Conservation (phyloP, 768 basidiomycete genomes). For the Pisolithus albus region DNA sequence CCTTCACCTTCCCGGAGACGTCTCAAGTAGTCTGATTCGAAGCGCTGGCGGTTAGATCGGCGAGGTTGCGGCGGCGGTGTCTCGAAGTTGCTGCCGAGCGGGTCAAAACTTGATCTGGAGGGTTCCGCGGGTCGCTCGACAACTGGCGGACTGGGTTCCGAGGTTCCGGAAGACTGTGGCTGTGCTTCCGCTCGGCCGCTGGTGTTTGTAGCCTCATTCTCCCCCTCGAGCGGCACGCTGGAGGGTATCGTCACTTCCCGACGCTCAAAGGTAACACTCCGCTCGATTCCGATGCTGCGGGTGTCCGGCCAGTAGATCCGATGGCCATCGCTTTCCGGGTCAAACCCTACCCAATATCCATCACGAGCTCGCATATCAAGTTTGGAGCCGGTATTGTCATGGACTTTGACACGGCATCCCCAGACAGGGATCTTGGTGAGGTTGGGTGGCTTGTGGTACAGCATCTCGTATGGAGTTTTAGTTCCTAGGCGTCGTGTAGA, state of each 20-base stretch:
- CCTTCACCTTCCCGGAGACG: not conserved
- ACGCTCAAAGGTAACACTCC: constrained; percentile 4
- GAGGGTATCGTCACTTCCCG: not conserved
- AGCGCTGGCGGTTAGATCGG: not conserved
- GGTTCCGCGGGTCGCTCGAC: too few relatives aligned
- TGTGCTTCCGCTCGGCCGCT: too few relatives aligned
- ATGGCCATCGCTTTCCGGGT: not conserved
- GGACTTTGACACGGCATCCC: not conserved
- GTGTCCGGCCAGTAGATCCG: not conserved
- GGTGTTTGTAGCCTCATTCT: too few relatives aligned
- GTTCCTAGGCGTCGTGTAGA: not conserved
- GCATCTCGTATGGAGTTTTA: constrained; percentile 3
- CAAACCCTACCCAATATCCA: not conserved
- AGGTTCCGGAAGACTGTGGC: too few relatives aligned
- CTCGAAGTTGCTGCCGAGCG: not conserved
- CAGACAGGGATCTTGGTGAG: not conserved
- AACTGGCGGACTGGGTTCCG: too few relatives aligned
- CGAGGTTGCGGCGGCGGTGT: not conserved
- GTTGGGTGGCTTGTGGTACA: not conserved
- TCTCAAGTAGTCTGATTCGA: not conserved
- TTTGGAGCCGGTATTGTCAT: not conserved
- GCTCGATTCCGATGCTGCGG: constrained; percentile 3
- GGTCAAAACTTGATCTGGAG: not conserved
- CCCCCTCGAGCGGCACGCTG: not conserved
- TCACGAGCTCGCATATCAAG: not conserved